phyloP scores from a whole-genome alignment of 768 basidiomycete species.

The Lactarius quietus region DNA sequence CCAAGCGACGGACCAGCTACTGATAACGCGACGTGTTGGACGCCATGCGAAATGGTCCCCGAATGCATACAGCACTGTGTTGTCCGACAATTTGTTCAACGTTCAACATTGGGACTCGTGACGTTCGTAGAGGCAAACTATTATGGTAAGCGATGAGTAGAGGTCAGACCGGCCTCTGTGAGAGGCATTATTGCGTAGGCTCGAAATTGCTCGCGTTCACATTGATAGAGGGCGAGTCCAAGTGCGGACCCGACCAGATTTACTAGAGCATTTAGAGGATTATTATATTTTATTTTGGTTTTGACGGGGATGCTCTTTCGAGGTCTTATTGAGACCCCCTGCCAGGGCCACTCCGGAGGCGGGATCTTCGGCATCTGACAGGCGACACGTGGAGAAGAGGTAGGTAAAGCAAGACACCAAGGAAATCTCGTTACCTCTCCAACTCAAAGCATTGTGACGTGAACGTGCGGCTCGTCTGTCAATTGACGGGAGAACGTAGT shows the following conservation, averaged over 20 bases:
- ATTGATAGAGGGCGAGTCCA: conserved; percentile 9
- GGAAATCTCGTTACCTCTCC: conserved; percentile 8
- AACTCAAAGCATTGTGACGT: conserved; percentile 10
- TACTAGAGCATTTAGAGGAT: not conserved
- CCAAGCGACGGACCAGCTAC: too few species aligned
- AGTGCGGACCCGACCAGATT: not conserved
- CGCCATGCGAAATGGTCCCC: conserved; percentile 15
- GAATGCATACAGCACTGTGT: not conserved
- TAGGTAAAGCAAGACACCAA: conserved; percentile 1
- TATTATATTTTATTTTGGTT: conserved; percentile 2
- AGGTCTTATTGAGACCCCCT: conserved; percentile 4
- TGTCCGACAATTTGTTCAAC: conserved; percentile 3
- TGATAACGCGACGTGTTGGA: not conserved
- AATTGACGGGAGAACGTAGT: conserved; percentile 3
- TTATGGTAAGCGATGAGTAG: not conserved
- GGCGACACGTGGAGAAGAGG: not conserved
- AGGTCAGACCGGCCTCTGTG: conserved; percentile 3
- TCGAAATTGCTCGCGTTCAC: conserved; percentile 14
- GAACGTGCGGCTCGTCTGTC: not conserved
- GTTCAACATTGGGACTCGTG: conserved; percentile 13
- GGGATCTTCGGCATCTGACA: conserved; percentile 2
- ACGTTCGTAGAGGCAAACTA: not conserved
- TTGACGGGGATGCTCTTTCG: not conserved
- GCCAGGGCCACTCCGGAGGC: conserved; percentile 7
- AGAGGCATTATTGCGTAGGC: not conserved